Evolutionary conservation across 805 yeast species (phyloP).

Genomic region (Candida arabinofermentans): DNA sequence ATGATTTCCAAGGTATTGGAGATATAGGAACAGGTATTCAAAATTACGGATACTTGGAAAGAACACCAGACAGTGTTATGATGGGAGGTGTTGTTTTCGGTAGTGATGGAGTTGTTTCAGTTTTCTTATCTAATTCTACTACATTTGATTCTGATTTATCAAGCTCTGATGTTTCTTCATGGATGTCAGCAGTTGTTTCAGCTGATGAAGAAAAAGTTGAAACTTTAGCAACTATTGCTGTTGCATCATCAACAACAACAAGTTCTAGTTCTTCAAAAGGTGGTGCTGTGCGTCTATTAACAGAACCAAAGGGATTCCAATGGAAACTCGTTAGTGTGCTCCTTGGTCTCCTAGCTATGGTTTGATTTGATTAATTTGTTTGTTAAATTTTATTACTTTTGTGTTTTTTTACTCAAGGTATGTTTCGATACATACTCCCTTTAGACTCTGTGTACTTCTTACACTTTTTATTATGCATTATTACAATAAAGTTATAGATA

Average conservation of each 20-base stretch:
- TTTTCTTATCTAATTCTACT: constrained; percentile 55
- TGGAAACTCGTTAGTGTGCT: background rate
- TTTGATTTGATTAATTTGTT: no score
- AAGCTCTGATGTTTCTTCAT: constrained; percentile 19
- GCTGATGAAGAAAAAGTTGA: background rate
- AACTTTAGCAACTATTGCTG: background rate
- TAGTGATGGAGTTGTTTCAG: constrained; percentile 54
- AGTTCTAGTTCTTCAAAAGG: background rate
- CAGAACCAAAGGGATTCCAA: background rate
- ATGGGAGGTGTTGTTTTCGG: constrained; percentile 71
- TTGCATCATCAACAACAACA: background rate
- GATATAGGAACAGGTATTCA: constrained; percentile 59
- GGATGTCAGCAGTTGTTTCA: background rate
- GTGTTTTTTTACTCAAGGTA: no score
- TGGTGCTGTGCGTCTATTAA: background rate
- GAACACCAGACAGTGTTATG: constrained; percentile 52
- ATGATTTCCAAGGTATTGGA: constrained; percentile 71
- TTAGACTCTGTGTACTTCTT: no score
- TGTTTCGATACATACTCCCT: no score
- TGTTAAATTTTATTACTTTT: no score
- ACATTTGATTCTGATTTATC: constrained; percentile 42
- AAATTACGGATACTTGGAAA: constrained; percentile 49
- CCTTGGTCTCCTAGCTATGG: background rate
- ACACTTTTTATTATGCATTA: no score
- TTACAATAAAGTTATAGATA: no score